Evolutionary conservation across 306 rosid genomes (phyloP).

Genomic region (Rosa multiflora): DNA sequence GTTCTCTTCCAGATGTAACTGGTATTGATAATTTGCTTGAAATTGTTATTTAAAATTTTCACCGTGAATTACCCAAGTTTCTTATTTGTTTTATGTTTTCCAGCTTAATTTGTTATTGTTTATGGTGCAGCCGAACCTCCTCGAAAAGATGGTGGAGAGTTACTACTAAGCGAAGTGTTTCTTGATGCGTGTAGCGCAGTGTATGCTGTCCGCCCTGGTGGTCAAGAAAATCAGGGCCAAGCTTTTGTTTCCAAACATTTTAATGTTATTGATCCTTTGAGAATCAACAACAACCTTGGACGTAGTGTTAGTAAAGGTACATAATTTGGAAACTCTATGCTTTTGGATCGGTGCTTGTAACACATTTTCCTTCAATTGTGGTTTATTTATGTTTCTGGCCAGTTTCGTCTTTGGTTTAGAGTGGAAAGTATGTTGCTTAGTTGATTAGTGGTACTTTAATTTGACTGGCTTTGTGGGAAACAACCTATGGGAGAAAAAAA

Average conservation of each 20-base stretch:
- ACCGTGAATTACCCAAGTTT: slow-evolving; percentile 12
- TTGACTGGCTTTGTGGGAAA: background rate
- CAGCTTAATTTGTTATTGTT: slow-evolving; percentile 19
- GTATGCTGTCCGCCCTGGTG: slow-evolving; percentile 84
- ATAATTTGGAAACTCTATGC: slow-evolving; percentile 19
- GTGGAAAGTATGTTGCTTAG: slow-evolving; percentile 2
- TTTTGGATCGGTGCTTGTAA: slow-evolving; percentile 1
- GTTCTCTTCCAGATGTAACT: slow-evolving; percentile 93
- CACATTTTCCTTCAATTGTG: background rate
- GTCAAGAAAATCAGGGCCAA: slow-evolving; percentile 85
- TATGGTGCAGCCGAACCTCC: slow-evolving; percentile 86
- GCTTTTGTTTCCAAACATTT: slow-evolving; percentile 88
- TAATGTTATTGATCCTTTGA: slow-evolving; percentile 97
- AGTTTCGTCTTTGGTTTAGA: background rate
- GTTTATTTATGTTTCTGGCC: background rate
- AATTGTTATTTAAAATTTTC: slow-evolving; percentile 9
- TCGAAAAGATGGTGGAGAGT: slow-evolving; percentile 86
- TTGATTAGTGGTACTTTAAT: background rate
- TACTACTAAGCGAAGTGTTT: slow-evolving; percentile 78
- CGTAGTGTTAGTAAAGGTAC: slow-evolving; percentile 99
- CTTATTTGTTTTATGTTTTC: slow-evolving; percentile 1
- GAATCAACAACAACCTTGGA: slow-evolving; percentile 97
- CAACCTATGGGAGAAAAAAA: background rate
- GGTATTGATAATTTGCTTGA: slow-evolving; percentile 47
- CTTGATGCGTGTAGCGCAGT: slow-evolving; percentile 74